Conservation (phyloP, 805 yeast species). For the Saccharomyces mikatae region DNA sequence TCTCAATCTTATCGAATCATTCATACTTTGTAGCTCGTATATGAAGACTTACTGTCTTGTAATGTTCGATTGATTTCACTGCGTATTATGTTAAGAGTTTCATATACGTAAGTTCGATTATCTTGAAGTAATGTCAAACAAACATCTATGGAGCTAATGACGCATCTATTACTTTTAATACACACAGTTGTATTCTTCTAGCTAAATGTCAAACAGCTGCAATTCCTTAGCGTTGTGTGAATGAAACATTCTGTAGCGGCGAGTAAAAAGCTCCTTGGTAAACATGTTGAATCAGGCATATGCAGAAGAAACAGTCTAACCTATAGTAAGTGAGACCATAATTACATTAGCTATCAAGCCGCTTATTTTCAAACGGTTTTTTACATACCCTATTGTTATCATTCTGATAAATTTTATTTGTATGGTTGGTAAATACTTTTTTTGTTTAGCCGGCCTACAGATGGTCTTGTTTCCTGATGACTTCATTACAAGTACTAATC, state of each 20-base stretch:
- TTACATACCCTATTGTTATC: background rate
- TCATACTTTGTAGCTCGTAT: constrained; percentile 88
- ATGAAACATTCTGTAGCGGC: constrained; percentile 89
- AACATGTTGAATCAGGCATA: constrained; percentile 95
- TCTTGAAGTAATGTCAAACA: constrained; percentile 80
- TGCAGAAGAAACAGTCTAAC: constrained; percentile 75
- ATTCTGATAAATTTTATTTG: background rate
- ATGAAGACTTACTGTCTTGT: constrained; percentile 81
- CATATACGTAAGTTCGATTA: constrained; percentile 96
- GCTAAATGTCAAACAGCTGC: constrained; percentile 84
- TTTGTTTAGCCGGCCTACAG: constrained; percentile 44
- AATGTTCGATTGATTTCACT: constrained; percentile 88
- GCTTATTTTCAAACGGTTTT: background rate
- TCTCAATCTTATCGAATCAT: constrained; percentile 86
- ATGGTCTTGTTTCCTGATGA: constrained; percentile 82
- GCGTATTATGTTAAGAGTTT: constrained; percentile 82
- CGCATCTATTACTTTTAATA: constrained; percentile 99
- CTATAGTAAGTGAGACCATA: background rate
- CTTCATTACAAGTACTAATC: constrained; percentile 91
- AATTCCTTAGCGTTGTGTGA: constrained; percentile 86
- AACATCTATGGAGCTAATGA: constrained; percentile 92
- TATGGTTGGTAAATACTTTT: too few relatives aligned
- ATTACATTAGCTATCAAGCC: background rate
- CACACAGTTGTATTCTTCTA: constrained; percentile 80
- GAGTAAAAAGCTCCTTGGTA: constrained; percentile 90